phyloP scores from a whole-genome alignment of 768 basidiomycete species.

The Psilocybe tampanensis region DNA sequence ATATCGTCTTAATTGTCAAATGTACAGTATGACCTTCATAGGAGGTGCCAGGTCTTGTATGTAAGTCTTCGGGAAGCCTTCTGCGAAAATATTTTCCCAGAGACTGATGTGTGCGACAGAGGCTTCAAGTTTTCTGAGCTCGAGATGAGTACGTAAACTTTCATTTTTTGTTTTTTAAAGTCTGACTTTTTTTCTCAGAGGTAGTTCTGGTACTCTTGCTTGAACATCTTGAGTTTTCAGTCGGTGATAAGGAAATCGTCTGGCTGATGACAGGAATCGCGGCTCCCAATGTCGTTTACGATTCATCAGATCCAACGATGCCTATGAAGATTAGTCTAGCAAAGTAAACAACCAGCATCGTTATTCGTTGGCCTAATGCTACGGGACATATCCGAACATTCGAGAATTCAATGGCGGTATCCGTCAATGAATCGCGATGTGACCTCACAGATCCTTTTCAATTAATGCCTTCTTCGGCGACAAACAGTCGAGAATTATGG shows the following conservation, averaged over 20 bases:
- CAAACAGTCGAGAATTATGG: too few species aligned
- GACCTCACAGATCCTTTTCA: too few species aligned
- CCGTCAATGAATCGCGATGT: too few species aligned
- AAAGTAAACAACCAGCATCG: too few species aligned
- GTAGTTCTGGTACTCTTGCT: neutral
- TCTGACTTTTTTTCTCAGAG: neutral
- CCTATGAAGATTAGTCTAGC: too few species aligned
- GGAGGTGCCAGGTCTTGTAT: constrained; percentile 45
- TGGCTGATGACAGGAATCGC: neutral
- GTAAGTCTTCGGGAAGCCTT: constrained; percentile 23
- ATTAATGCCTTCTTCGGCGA: too few species aligned
- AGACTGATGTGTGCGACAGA: neutral
- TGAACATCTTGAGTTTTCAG: neutral
- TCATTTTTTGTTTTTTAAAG: neutral
- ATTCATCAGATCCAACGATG: too few species aligned
- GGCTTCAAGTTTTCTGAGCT: constrained; percentile 48
- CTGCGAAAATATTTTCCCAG: neutral
- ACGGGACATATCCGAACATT: too few species aligned
- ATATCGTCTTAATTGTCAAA: too few species aligned
- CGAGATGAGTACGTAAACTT: constrained; percentile 43
- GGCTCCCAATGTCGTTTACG: neutral
- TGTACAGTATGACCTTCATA: constrained; percentile 33
- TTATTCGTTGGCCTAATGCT: too few species aligned
- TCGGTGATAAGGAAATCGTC: neutral
- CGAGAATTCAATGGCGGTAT: too few species aligned